Conservation (phyloP, 805 yeast species). For the Ogataea sp. region DNA sequence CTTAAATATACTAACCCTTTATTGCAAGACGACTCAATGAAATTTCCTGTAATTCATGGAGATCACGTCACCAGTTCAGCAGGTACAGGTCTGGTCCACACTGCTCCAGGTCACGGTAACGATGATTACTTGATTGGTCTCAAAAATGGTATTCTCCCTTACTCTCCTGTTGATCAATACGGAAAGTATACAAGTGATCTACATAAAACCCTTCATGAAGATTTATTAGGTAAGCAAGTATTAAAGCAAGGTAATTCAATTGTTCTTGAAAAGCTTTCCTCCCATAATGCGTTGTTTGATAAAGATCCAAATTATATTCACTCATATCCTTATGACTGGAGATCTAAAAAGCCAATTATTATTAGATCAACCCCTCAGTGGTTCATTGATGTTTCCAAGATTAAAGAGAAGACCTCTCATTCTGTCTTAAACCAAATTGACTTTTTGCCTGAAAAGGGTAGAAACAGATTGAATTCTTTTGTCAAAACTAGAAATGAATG, state of each 20-base stretch:
- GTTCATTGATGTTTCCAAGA: slow-evolving; percentile 79
- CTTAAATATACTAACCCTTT: slow-evolving; percentile 52
- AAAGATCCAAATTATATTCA: slow-evolving; percentile 51
- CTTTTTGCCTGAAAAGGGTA: slow-evolving; percentile 71
- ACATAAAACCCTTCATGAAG: slow-evolving; percentile 30
- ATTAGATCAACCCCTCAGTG: slow-evolving; percentile 95
- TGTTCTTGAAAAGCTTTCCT: slow-evolving; percentile 36
- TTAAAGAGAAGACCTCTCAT: slow-evolving; percentile 53
- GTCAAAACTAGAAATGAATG: slow-evolving; percentile 79
- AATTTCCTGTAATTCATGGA: slow-evolving; percentile 64
- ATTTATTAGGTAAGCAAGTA: slow-evolving; percentile 50
- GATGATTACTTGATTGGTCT: slow-evolving; percentile 80
- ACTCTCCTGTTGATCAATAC: slow-evolving; percentile 70
- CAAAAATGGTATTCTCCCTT: slow-evolving; percentile 45
- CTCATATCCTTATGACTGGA: slow-evolving; percentile 96
- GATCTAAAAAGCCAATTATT: slow-evolving; percentile 91
- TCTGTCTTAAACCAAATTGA: slow-evolving; percentile 50
- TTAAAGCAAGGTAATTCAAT: slow-evolving; percentile 46
- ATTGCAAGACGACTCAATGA: slow-evolving; percentile 11
- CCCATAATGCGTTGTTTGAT: slow-evolving; percentile 37
- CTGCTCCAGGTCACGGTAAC: slow-evolving; percentile 96
- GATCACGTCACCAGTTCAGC: slow-evolving; percentile 71
- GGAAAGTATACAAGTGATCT: slow-evolving; percentile 59
- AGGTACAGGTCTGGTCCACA: slow-evolving; percentile 95
- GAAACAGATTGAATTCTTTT: slow-evolving; percentile 63